phyloP scores from a whole-genome alignment of 2,329 filamentous ascomycete genomes.

The Exophiala lecanii-corni region DNA sequence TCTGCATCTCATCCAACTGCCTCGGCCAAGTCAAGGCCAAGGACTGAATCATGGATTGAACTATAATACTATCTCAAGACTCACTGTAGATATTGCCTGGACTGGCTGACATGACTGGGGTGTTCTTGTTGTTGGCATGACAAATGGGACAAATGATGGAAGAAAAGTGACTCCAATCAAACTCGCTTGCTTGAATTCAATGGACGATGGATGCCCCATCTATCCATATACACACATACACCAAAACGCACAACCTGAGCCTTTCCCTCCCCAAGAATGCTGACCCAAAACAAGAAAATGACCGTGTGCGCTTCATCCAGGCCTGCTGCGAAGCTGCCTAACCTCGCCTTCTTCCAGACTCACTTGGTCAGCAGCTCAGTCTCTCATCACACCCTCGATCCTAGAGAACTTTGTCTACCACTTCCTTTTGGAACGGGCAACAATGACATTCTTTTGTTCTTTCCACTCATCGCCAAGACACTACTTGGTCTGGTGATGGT shows the following conservation, averaged over 20 bases:
- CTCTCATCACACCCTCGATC: slow-evolving; percentile 14
- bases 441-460: slow-evolving; percentile 26
- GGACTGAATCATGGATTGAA: no score
- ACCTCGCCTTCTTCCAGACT: background rate
- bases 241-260: background rate
- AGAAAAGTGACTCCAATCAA: background rate
- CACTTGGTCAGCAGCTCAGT: background rate
- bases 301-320: background rate
- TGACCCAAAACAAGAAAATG: background rate
- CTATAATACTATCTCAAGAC: no score
- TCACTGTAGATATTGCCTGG: no score
- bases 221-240: background rate
- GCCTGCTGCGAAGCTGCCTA: background rate
- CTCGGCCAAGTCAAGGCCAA: no score
- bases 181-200: background rate
- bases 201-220: background rate
- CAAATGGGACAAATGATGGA: no score
- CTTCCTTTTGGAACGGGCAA: slow-evolving; percentile 22
- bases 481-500: slow-evolving; percentile 26
- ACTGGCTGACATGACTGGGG: no score
- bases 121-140: no score
- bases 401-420: slow-evolving; percentile 22
- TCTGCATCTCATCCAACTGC: no score
- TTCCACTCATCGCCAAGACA: slow-evolving; percentile 24
- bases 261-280: background rate